These are phyloP conservation scores for Glonium stellatum DNA, from an alignment of 495 filamentous ascomycete species.

Conservation along the genomic window DNA sequence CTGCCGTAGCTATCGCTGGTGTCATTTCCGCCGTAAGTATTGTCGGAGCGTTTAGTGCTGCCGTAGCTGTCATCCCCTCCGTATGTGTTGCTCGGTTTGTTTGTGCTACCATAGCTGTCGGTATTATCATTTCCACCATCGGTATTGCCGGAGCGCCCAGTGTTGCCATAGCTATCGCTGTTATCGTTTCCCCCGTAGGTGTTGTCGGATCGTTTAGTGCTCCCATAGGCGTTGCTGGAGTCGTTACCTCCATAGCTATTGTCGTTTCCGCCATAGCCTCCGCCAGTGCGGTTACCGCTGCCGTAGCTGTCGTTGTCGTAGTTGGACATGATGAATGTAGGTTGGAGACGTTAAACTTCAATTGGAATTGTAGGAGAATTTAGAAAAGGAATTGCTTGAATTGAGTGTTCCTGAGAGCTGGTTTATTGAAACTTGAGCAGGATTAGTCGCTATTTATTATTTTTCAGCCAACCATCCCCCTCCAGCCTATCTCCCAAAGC, in stretches of 20 bases:
- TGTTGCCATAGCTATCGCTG: not conserved
- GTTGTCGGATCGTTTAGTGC: too few relatives aligned
- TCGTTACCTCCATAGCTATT: too few relatives aligned
- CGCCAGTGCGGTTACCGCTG: not conserved
- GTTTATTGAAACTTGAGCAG: not conserved
- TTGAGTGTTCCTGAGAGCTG: not conserved
- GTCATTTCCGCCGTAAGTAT: not conserved
- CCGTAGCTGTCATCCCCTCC: not conserved
- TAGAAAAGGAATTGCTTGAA: not conserved
- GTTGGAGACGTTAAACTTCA: not conserved
- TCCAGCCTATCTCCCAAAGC: not conserved
- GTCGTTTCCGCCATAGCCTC: not conserved
- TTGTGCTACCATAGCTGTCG: slow-evolving; percentile 11
- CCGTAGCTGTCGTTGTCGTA: slow-evolving; percentile 1
- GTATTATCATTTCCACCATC: not conserved
- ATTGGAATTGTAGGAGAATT: not conserved
- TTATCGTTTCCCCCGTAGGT: too few relatives aligned
- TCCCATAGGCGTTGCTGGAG: too few relatives aligned
- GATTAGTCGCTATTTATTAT: not conserved
- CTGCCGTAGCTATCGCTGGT: slow-evolving; percentile 15
- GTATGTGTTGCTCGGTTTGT: not conserved
- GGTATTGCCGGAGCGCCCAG: not conserved
- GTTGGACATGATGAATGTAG: slow-evolving; percentile 3
- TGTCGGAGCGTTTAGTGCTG: not conserved
- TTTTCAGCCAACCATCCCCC: not conserved